A percentile compares a stretch with the other conserved stretches of the same genome.
phyloP scores from a whole-genome alignment of 345 rosid species.

The Pelargonium nanum region DNA sequence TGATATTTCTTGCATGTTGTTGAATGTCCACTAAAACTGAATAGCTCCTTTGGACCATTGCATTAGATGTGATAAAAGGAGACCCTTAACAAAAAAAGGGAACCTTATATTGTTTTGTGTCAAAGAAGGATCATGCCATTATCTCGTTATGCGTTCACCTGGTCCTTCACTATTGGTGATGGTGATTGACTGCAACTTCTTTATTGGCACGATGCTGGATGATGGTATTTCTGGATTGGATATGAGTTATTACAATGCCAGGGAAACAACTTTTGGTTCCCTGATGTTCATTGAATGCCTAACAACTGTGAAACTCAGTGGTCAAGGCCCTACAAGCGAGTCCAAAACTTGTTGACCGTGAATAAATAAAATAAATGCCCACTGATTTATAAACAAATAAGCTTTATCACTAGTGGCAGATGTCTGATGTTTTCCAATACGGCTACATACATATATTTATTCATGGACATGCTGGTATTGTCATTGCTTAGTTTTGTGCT shows the following conservation, averaged over 20 bases:
- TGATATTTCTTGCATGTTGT: neutral
- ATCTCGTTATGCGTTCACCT: neutral
- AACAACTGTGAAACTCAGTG: neutral
- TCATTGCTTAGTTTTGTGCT: neutral
- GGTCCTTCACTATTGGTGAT: neutral
- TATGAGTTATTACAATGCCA: neutral
- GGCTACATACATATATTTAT: neutral
- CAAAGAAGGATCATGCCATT: neutral
- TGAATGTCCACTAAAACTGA: neutral
- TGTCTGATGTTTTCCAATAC: neutral
- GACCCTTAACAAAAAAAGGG: neutral
- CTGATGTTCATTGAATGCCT: neutral
- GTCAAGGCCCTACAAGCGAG: neutral
- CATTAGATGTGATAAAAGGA: neutral
- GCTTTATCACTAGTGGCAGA: neutral
- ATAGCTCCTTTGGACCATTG: neutral
- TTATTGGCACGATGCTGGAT: neutral
- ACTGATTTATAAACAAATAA: neutral
- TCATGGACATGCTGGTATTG: too few species aligned
- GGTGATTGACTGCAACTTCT: neutral
- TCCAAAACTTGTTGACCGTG: neutral
- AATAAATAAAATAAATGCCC: neutral
- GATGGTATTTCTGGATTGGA: neutral
- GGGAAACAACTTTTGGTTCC: neutral
- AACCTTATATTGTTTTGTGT: neutral